Evolutionary conservation across 331 rosid genomes (phyloP), one percentile per base, ranked within the genome.

Genomic region (Acacia pycnantha): DNA sequence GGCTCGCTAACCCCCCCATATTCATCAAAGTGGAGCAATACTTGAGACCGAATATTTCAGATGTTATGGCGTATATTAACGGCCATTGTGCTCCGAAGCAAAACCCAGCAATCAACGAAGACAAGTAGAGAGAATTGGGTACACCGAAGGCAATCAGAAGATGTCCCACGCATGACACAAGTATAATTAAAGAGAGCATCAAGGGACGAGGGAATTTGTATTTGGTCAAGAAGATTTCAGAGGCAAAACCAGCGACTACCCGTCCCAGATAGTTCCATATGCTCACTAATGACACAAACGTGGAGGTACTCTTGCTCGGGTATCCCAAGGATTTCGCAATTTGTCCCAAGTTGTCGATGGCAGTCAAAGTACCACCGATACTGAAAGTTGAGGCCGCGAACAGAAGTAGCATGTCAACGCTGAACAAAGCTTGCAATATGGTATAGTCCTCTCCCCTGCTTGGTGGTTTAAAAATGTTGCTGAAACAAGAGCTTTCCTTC

Each of bases 231-330:
- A 94, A 81, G n/a, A 83, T 61, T 83, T 94, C 98, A 0, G 98
- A 94, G 12, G 69, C 70, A 31, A 89, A 93, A 2, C 97, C 97
- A 0, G 97, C 70, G 14, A 68, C 82, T 1, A 67, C 97, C 48
- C 98, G 77, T 65, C 98, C 98, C 5, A 94, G 86, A 21, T 93
- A 94, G 81, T 91, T 93, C 98, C 98, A 94, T 66, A 94, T 92
- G 73, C 97, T 94, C 3, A 94, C 97, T 0, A 92, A 85, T 8
- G 97, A 92, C 43, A 94, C 90, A 19, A 91, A 94, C 3, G 97
- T 94, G 51, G 91, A 76, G 3, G 59, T 91, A 88, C 93, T 92
- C 6, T 64, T 78, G 6, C 46, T 44, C 4, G 91, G 90, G 84
- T 93, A 93, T 15, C 92, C 90, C 19, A 86, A 40, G 1, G 97